Conservation (phyloP, 495 filamentous ascomycete genomes). For the Daldinia childiae region DNA sequence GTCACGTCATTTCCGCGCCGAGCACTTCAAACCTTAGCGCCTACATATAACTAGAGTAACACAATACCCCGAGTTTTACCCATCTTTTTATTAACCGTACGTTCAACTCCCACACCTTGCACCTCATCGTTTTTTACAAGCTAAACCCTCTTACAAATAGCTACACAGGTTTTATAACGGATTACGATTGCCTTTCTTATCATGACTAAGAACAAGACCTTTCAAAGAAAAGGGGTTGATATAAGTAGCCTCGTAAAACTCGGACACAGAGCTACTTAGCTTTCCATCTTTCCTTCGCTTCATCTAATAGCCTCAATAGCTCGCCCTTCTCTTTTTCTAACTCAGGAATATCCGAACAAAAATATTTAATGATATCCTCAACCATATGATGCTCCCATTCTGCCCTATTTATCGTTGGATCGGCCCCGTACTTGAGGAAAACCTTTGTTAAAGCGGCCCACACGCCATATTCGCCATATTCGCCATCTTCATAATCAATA, state of each 20-base stretch:
- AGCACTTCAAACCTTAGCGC: slow-evolving; percentile 35
- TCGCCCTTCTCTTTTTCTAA: background rate
- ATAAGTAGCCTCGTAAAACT: background rate
- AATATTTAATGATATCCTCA: too few species aligned
- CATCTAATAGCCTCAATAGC: background rate
- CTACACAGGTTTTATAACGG: too few species aligned
- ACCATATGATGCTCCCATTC: too few species aligned
- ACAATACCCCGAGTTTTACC: slow-evolving; percentile 4
- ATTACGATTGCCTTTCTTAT: too few species aligned
- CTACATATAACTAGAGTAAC: slow-evolving; percentile 19
- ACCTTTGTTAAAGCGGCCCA: background rate
- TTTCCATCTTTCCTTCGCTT: background rate
- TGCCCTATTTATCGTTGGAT: background rate
- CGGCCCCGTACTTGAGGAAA: background rate
- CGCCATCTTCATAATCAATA: too few species aligned
- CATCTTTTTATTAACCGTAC: too few species aligned
- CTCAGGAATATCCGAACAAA: too few species aligned
- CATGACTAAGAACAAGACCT: background rate
- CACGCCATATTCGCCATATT: too few species aligned
- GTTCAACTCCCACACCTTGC: too few species aligned
- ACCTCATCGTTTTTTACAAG: too few species aligned
- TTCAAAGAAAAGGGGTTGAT: background rate
- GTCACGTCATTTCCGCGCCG: slow-evolving; percentile 38
- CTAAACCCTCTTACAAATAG: too few species aligned
- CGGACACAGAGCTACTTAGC: background rate